phyloP scores from a whole-genome alignment of 23 red algal genomes.

The Gracilaria domingensis region DNA sequence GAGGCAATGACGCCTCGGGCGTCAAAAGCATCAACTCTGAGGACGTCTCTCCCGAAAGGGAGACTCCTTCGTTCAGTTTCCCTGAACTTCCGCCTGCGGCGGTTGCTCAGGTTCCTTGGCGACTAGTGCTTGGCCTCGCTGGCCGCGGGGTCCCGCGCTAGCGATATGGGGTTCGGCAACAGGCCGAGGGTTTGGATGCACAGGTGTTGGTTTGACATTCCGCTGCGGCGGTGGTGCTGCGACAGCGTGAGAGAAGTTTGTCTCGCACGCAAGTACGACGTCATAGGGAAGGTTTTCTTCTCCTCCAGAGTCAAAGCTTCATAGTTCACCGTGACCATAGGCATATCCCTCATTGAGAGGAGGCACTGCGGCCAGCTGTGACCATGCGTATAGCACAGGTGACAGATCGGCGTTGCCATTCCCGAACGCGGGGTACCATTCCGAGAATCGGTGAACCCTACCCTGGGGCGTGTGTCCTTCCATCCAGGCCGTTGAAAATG shows the following conservation, averaged over 20 bases:
- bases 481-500: no score
- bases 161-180: no score
- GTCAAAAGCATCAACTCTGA: conserved; percentile 9
- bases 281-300: not conserved
- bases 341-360: no score
- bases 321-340: no score
- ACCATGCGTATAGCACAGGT: not conserved
- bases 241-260: not conserved
- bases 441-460: no score
- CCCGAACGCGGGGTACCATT: no score
- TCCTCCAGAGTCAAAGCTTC: not conserved
- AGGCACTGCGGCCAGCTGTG: not conserved
- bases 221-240: not conserved
- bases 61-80: not conserved
- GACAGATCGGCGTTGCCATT: no score
- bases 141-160: no score
- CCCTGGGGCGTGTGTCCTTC: no score
- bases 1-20: conserved; percentile 15
- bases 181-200: not conserved
- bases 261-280: not conserved
- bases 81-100: no score
- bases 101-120: no score
- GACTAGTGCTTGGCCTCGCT: no score
- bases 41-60: not conserved
- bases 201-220: not conserved